Base-by-base conservation (phyloP, 345 rosid genomes). In the Ceriops zippeliana region DNA sequence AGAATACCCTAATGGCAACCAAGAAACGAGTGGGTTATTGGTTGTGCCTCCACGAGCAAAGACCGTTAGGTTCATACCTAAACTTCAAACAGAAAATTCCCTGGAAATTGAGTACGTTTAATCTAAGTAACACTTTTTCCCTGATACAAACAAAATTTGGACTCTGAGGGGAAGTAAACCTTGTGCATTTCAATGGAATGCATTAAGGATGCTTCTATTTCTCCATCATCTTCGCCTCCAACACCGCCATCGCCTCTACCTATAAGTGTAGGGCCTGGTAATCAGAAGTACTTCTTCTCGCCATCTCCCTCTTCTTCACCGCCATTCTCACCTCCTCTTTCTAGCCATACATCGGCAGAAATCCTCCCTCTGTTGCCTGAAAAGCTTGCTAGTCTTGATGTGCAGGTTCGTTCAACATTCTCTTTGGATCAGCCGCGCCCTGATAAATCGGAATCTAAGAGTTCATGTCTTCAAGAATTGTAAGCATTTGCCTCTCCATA, bases 191-290 rank as follows among this genome's bases (percentile, higher is more conserved):
- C 62, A 16, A 62, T 57, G 67, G 70, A 75, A 60, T 21, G 28
- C 70, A 70, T 30, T 63, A 51, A 70, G 19, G 26, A 21, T 71
- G 75, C 47, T 26, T 15, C 6, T 35, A 49, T 27, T n/a, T 76
- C 84, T 52, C 76, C 78, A 16, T 47, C 85, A 0, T 77, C 87
- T 10, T 75, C 86, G 0, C 89, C 89, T 3, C 86, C 85, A 52
- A 81, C 89, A 6, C 89, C 89, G 7, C 85, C 89, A 16, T 83
- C 89, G n/a, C 89, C 89, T 47, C 86, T 83, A 1, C 89, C 89
- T 9, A 6, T 81, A n/a, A 85, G 89, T 57, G 74, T 78, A 0
- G 87, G 89, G 17, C 83, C 89, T 15, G 87, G 84, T 65, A 73
- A 83, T 53, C 82, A 61, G 5, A 77, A 49, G 52, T 85, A 83